Evolutionary conservation across 2,329 filamentous ascomycete species (phyloP), one percentile per base, ranked within the genome.

Genomic region (Fusarium longipes): DNA sequence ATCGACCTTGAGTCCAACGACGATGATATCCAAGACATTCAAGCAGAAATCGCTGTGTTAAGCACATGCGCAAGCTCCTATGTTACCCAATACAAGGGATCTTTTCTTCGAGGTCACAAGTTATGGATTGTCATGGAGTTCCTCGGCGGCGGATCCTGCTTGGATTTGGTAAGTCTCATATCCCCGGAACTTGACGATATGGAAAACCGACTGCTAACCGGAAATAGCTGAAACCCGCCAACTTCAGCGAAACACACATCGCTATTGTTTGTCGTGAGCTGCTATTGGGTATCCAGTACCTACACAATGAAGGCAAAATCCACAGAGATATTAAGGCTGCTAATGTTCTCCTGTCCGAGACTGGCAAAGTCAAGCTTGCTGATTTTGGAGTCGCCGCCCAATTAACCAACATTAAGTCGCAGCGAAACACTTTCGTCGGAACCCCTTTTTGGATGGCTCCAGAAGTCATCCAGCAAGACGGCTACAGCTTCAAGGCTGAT

Each of bases 71-170:
- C 92, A 70, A 97, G 94, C 77, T 91, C 92, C 45, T 96, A 91
- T 78, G 93, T 99, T 71, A 98, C 96, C 17, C 92, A 97, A 77
- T 99, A 99, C 84, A 96, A 94, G 78, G 92, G 93, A 22, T 97
- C 94, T 76, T 99, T 98, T 78, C 86, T 98, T n/a, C 89, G 93
- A 71, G 96, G 96, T 25, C 92, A 94, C 77, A 99, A 98, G 81
- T 83, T 99, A 83, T 99, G 96, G 96, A 99, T 99, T 76, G 93
- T 98, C 59, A 99, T 99, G 96, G 96, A 99, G 79, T 99, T 91
- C 76, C 83, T 99, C 12, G 96, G 96, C 8, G 96, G 96, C 67
- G 96, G 96, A 38, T 98, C 96, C 18, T 97, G 96, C 77, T 85
- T 97, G 68, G 96, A 99, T 78, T 79, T 99, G 83, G 92, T 97